These are phyloP conservation scores for Penicillium mononematosum DNA, from an alignment of 495 filamentous ascomycete species.

Conservation along the genomic window DNA sequence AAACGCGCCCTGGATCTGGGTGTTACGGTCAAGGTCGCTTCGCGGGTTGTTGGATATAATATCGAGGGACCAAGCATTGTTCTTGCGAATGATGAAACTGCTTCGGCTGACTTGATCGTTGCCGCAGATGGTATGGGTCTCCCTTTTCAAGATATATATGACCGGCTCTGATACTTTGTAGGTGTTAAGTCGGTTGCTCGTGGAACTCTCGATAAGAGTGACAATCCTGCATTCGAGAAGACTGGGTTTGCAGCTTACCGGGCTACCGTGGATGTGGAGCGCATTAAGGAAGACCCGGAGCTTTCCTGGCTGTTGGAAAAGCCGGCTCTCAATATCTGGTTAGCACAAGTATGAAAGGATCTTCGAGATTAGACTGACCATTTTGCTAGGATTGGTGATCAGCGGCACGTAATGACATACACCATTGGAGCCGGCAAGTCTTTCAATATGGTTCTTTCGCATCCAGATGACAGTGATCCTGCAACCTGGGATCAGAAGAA, in stretches of 20 bases:
- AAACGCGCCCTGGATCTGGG: constrained; percentile 35
- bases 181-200: constrained; percentile 39
- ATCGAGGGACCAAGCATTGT: constrained; percentile 19
- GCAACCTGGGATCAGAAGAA: constrained; percentile 36
- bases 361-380: background rate
- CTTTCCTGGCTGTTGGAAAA: constrained; percentile 39
- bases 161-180: constrained; percentile 7
- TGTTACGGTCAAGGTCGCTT: constrained; percentile 24
- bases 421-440: constrained; percentile 46
- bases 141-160: background rate
- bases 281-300: constrained; percentile 40
- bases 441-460: constrained; percentile 53
- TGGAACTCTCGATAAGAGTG: constrained; percentile 22
- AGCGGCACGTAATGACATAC: constrained; percentile 50
- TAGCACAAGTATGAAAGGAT: background rate
- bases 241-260: constrained; percentile 43
- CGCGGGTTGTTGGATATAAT: constrained; percentile 28
- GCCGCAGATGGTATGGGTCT: constrained; percentile 41
- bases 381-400: constrained; percentile 32
- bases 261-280: constrained; percentile 40
- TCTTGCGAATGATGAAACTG: constrained; percentile 16
- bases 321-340: constrained; percentile 46
- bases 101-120: constrained; percentile 39
- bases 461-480: constrained; percentile 43
- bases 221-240: constrained; percentile 18